Evolutionary conservation across 495 filamentous ascomycete genomes (phyloP).

Genomic region (Glonium stellatum): DNA sequence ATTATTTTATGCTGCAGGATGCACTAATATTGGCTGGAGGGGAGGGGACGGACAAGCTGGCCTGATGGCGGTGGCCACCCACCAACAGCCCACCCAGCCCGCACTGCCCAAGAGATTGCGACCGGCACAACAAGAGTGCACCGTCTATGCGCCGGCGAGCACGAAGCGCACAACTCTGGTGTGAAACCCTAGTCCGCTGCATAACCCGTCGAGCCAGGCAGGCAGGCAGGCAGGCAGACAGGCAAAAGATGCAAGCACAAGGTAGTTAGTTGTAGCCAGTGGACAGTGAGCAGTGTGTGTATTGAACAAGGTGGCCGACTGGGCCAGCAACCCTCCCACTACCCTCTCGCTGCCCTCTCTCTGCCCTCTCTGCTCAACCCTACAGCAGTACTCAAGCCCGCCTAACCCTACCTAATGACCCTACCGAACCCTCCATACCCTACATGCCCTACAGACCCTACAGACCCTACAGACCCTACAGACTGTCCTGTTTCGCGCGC

Average conservation of each 20-base stretch:
- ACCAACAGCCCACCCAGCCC: background rate
- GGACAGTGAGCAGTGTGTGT: no score
- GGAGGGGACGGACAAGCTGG: background rate
- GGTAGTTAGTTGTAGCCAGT: no score
- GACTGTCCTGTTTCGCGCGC: background rate
- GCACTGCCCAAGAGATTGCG: conserved; percentile 6
- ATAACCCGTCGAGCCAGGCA: background rate
- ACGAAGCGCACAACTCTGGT: conserved; percentile 4
- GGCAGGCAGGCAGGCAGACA: no score
- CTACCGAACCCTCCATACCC: no score
- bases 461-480: no score
- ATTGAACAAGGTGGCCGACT: background rate
- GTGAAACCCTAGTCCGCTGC: conserved; percentile 4
- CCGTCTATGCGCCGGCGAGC: conserved; percentile 1
- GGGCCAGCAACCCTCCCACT: no score
- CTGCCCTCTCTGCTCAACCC: no score
- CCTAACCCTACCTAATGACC: no score
- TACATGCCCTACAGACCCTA: no score
- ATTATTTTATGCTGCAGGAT: conserved; percentile 29
- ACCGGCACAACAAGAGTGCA: background rate
- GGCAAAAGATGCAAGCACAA: no score
- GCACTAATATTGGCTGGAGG: conserved; percentile 28
- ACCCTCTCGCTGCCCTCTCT: no score
- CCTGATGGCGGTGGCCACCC: background rate
- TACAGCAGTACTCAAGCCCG: no score